Conservation (phyloP, 225 moss, liverwort and hornwort species). For the Lunularia cruciata region DNA sequence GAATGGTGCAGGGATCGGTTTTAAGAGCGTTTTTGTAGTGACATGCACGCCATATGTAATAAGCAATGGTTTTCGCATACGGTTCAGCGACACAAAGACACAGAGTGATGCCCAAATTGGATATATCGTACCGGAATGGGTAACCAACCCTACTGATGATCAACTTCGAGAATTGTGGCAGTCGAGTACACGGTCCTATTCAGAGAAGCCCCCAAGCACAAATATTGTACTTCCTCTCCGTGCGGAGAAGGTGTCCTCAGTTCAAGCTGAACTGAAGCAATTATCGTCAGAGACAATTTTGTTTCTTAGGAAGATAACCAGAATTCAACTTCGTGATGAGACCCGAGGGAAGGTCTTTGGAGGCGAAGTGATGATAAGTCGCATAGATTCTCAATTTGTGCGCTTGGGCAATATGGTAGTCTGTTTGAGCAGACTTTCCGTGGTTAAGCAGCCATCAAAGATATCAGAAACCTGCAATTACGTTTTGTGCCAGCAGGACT, state of each 20-base stretch:
- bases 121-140: conserved; percentile 41
- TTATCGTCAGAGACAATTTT: conserved; percentile 32
- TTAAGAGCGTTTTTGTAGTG: conserved; percentile 40
- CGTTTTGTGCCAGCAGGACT: conserved; percentile 23
- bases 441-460: not conserved
- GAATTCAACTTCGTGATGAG: conserved; percentile 8
- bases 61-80: conserved; percentile 36
- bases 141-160: conserved; percentile 10
- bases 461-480: conserved; percentile 12
- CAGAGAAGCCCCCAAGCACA: conserved; percentile 4
- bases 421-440: conserved; percentile 2
- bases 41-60: conserved; percentile 26
- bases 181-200: too few relatives aligned
- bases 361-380: conserved; percentile 3
- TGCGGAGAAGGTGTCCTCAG: conserved; percentile 13
- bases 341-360: not conserved
- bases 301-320: conserved; percentile 18
- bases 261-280: conserved; percentile 13
- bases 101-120: conserved; percentile 12
- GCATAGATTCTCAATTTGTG: conserved; percentile 1
- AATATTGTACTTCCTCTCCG: conserved; percentile 14
- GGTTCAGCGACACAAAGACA: conserved; percentile 20
- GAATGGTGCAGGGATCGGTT: conserved; percentile 33
- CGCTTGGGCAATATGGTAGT: too few relatives aligned
- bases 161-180: not conserved